Conservation (phyloP, 495 filamentous ascomycete species). For the Extremus antarcticus region DNA sequence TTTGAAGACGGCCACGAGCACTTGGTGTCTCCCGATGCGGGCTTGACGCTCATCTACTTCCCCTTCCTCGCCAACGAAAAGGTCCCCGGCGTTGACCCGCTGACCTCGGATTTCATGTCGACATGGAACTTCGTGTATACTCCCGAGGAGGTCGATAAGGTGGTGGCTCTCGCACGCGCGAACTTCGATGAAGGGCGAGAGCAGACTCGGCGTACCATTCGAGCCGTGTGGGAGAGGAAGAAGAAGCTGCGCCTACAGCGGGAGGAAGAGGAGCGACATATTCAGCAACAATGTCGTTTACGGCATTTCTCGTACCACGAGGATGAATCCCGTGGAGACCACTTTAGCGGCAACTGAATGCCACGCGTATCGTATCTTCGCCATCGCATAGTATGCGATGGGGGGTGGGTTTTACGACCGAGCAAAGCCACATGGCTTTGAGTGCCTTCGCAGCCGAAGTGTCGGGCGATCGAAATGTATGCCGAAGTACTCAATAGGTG, state of each 20-base stretch:
- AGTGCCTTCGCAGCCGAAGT: too few relatives aligned
- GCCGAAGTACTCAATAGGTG: too few relatives aligned
- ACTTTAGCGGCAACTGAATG: constrained; percentile 7
- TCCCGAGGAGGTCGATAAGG: constrained; percentile 51
- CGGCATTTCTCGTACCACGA: background rate
- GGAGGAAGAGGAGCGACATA: constrained; percentile 40
- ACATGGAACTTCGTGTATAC: constrained; percentile 84
- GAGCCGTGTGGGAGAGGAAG: constrained; percentile 89
- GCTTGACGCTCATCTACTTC: constrained; percentile 83
- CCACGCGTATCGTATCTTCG: too few relatives aligned
- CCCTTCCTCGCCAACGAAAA: constrained; percentile 75
- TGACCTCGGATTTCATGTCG: constrained; percentile 68
- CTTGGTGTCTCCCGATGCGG: constrained; percentile 65
- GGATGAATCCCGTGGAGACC: background rate
- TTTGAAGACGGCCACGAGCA: constrained; percentile 7
- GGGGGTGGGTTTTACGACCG: too few relatives aligned
- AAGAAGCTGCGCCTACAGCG: constrained; percentile 52
- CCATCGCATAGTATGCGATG: too few relatives aligned
- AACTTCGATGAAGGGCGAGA: constrained; percentile 77
- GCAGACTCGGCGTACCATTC: constrained; percentile 62
- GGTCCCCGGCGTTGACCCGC: constrained; percentile 68
- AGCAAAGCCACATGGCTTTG: too few relatives aligned
- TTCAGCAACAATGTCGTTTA: constrained; percentile 19
- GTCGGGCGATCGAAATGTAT: too few relatives aligned
- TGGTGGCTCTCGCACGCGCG: constrained; percentile 68